Base-by-base conservation (phyloP, 2,329 filamentous ascomycete genomes). In the Fusarium sp. region DNA sequence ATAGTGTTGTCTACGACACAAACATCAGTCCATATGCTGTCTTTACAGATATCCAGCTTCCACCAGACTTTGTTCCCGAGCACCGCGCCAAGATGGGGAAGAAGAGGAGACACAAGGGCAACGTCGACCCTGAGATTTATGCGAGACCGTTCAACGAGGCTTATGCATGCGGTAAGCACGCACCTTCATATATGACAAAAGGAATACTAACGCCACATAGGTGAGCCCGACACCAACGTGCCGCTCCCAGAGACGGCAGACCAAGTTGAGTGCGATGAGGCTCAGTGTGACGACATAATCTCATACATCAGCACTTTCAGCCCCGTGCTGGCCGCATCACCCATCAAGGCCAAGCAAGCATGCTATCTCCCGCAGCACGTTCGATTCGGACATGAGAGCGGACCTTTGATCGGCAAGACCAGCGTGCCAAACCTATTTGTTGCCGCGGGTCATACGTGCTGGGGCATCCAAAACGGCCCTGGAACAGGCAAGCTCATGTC, bases 401-500 rank as follows among this genome's bases (percentile, higher is more conserved):
- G 88, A 0, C 95, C 96, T 7, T 79, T 98, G 49, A 86, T 98
- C 24, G 96, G 96, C 0, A 82, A 85, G 53, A 94, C 94, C 9
- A 86, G 86, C 3, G 87, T 90, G 0, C 86, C 88, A 8, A 94
- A 94, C 0, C 74, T 98, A 43, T 90, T 91, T 77, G 83, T 98
- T 62, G 96, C 96, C 1, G 87, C 93, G 0, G 96, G 96, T 0
- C 96, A 99, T 82, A 97, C 94, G 2, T 98, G 95, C 81, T 99
- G 96, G 96, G 96, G 96, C 0, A 97, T 99, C 22, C 95, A 98
- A 81, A 98, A 99, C 80, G 93, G 90, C 1, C 94, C 95, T 2
- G 96, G 86, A 2, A 98, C 95, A 9, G 92, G 92, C 6, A 92
- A 90, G 79, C 78, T 95, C 39, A 90, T 96, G 82, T 90, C 91